These are phyloP conservation scores for Xylaria polymorpha DNA, from an alignment of 2,329 filamentous ascomycete species.

Conservation along the genomic window DNA sequence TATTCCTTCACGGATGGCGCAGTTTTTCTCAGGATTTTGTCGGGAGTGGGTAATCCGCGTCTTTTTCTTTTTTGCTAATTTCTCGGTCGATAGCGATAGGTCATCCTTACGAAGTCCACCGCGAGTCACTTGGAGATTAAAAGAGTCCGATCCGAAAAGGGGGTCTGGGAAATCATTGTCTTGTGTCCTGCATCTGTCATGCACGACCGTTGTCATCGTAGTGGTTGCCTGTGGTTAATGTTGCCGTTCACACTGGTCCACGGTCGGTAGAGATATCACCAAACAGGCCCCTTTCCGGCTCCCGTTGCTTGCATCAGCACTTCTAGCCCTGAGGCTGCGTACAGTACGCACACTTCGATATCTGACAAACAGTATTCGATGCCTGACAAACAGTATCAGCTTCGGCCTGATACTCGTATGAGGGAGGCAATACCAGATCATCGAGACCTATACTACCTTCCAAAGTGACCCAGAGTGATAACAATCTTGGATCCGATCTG, in stretches of 20 bases:
- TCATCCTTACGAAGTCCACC: neutral
- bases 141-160: neutral
- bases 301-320: neutral
- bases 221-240: neutral
- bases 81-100: neutral
- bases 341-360: neutral
- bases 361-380: slow-evolving; percentile 5
- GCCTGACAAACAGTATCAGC: slow-evolving; percentile 7
- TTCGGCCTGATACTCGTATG: slow-evolving; percentile 16
- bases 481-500: slow-evolving; percentile 4
- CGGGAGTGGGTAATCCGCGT: neutral
- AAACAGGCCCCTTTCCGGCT: neutral
- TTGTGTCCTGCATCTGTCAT: neutral
- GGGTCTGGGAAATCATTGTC: neutral
- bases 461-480: neutral
- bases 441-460: neutral
- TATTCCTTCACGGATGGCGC: neutral
- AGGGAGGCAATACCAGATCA: neutral
- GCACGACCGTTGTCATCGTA: neutral
- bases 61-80: neutral
- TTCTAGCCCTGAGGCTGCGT: neutral
- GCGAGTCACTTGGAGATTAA: neutral
- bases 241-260: neutral
- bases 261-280: neutral
- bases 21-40: neutral